Evolutionary conservation across 1,284 basidiomycete species (phyloP).

Genomic region (Phylloboletellus chloephorus): DNA sequence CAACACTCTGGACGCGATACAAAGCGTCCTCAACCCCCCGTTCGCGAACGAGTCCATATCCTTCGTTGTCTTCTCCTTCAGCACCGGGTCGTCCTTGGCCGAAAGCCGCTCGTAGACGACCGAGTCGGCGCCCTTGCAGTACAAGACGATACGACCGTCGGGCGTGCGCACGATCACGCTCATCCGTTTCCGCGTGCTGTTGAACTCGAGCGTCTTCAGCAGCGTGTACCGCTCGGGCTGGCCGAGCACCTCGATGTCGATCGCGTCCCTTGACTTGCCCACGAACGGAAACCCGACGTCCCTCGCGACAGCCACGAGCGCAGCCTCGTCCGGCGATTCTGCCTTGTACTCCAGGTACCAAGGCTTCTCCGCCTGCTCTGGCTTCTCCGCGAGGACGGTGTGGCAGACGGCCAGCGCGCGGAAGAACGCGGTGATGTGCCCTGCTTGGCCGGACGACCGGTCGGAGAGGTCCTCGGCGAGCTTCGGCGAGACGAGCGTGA

Average conservation of each 20-base stretch:
- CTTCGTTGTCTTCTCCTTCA: slow-evolving; percentile 75
- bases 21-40: slow-evolving; percentile 85
- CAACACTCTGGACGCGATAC: slow-evolving; percentile 80
- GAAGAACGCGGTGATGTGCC: slow-evolving; percentile 81
- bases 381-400: slow-evolving; percentile 77
- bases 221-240: slow-evolving; percentile 78
- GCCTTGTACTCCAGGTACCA: slow-evolving; percentile 87
- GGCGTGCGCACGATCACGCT: slow-evolving; percentile 82
- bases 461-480: slow-evolving; percentile 75
- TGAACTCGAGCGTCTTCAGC: slow-evolving; percentile 87
- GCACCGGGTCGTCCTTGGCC: slow-evolving; percentile 62
- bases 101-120: slow-evolving; percentile 87
- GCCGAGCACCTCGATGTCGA: slow-evolving; percentile 92
- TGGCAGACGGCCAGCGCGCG: slow-evolving; percentile 89
- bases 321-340: slow-evolving; percentile 93
- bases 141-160: slow-evolving; percentile 76
- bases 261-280: slow-evolving; percentile 62
- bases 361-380: slow-evolving; percentile 60
- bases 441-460: slow-evolving; percentile 55
- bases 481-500: slow-evolving; percentile 86
- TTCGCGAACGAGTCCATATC: slow-evolving; percentile 96
- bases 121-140: slow-evolving; percentile 96
- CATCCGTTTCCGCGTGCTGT: slow-evolving; percentile 92
- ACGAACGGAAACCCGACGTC: slow-evolving; percentile 94
- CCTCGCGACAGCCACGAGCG: slow-evolving; percentile 85